These are phyloP conservation scores for Trametes sp. DNA, from an alignment of 1,284 basidiomycete species.

Conservation along the genomic window DNA sequence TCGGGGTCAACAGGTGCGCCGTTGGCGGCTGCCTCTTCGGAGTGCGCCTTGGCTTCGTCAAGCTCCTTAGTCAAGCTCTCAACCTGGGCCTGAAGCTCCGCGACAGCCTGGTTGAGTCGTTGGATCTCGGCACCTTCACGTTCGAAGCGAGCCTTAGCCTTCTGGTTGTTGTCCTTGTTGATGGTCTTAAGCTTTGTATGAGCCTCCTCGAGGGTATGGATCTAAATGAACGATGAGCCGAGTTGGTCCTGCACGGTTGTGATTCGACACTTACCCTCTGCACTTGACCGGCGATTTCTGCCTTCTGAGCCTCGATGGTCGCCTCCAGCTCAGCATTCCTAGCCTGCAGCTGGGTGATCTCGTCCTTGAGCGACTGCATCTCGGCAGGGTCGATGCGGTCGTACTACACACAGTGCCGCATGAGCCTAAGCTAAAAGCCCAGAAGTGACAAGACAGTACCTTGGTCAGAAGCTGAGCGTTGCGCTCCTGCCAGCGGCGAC, in stretches of 20 bases:
- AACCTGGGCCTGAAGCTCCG: constrained; percentile 40
- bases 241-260: not conserved
- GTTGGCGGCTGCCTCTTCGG: constrained; percentile 29
- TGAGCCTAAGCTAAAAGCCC: not conserved
- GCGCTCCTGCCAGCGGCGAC: constrained; percentile 85
- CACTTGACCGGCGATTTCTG: constrained; percentile 40
- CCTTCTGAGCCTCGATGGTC: constrained; percentile 47
- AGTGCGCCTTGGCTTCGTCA: constrained; percentile 41
- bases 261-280: constrained; percentile 23
- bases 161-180: constrained; percentile 44
- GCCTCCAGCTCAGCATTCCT: constrained; percentile 52
- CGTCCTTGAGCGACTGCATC: constrained; percentile 81
- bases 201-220: constrained; percentile 26
- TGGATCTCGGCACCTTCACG: constrained; percentile 46
- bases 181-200: constrained; percentile 40
- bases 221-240: constrained; percentile 15
- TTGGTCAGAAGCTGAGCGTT: constrained; percentile 84
- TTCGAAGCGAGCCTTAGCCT: constrained; percentile 43
- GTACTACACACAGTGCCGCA: constrained; percentile 57
- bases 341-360: constrained; percentile 64
- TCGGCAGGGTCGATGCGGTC: constrained; percentile 90
- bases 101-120: constrained; percentile 42
- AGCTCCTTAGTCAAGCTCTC: constrained; percentile 42
- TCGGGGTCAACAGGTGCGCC: constrained; percentile 32
- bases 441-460: constrained; percentile 45